Conservation (phyloP, 768 basidiomycete species). For the Auricularia auricula-judae region DNA sequence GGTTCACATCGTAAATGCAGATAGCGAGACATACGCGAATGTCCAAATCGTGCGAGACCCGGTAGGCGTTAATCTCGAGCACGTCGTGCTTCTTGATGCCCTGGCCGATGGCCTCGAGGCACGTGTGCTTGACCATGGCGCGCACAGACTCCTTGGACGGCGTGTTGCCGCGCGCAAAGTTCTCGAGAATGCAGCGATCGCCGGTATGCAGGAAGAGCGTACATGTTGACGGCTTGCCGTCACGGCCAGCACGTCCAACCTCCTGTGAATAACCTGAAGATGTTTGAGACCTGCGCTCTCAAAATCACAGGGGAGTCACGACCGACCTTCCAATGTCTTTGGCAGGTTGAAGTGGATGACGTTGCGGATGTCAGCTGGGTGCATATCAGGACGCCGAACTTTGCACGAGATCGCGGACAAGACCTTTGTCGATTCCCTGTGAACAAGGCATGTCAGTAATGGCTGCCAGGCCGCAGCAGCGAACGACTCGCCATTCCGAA, state of each 20-base stretch:
- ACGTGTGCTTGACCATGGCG: constrained; percentile 10
- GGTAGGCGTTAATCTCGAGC: constrained; percentile 8
- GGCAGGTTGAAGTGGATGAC: constrained; percentile 33
- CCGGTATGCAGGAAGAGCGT: constrained; percentile 31
- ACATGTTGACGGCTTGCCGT: constrained; percentile 32
- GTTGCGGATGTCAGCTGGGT: constrained; percentile 22
- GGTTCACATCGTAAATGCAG: not conserved
- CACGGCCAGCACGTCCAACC: constrained; percentile 33
- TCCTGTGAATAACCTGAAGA: constrained; percentile 25
- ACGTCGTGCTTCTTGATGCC: constrained; percentile 7
- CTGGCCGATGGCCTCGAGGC: constrained; percentile 8
- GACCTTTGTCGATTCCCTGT: constrained; percentile 29
- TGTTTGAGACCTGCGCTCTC: not conserved
- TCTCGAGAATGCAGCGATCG: constrained; percentile 37
- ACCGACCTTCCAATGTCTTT: constrained; percentile 34
- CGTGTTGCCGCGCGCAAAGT: constrained; percentile 38
- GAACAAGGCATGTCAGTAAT: not conserved
- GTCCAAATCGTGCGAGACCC: constrained; percentile 18
- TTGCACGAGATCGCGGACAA: not conserved
- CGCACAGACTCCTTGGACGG: constrained; percentile 22
- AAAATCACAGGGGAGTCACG: not conserved
- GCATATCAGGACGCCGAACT: constrained; percentile 16
- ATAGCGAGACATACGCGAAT: constrained; percentile 22
- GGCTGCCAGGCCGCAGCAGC: not conserved
- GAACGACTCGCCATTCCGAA: constrained; percentile 27